These are phyloP conservation scores for Talaromyces sp. DNA, from an alignment of 2,329 filamentous ascomycete genomes.

Conservation along the genomic window DNA sequence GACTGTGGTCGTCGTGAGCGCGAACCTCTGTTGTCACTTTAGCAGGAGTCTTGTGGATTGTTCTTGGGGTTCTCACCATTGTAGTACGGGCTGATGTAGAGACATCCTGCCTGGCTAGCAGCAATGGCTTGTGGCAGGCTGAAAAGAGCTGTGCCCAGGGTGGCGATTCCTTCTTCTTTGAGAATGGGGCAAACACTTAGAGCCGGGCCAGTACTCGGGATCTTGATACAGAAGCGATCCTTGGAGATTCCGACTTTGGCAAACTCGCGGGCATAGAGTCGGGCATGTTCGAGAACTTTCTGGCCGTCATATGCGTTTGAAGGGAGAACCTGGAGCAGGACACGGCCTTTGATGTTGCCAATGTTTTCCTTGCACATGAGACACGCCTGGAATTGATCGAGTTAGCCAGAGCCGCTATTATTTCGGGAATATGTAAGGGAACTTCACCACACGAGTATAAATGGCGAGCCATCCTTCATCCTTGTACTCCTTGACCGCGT, in stretches of 20 bases:
- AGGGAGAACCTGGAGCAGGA: slow-evolving; percentile 46
- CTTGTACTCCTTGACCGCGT: slow-evolving; percentile 42
- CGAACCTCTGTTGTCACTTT: neutral
- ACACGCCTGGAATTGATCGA: slow-evolving; percentile 30
- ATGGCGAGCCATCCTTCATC: slow-evolving; percentile 45
- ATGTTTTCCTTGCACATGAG: slow-evolving; percentile 46
- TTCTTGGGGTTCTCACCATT: slow-evolving; percentile 32
- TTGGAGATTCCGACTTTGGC: slow-evolving; percentile 40
- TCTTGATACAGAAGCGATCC: slow-evolving; percentile 49
- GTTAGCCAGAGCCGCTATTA: neutral
- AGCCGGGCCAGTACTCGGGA: slow-evolving; percentile 46
- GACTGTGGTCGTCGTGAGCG: slow-evolving; percentile 40
- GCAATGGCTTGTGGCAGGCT: slow-evolving; percentile 47
- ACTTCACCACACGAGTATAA: slow-evolving; percentile 42
- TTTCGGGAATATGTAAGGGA: neutral
- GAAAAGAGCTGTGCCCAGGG: slow-evolving; percentile 46
- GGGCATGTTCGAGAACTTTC: slow-evolving; percentile 43
- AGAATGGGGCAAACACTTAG: slow-evolving; percentile 43
- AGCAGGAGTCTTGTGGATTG: too few species aligned
- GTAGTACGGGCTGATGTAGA: slow-evolving; percentile 49
- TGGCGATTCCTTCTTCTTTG: slow-evolving; percentile 41
- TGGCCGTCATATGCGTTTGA: slow-evolving; percentile 44
- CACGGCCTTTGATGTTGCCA: slow-evolving; percentile 42
- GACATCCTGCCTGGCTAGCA: slow-evolving; percentile 43
- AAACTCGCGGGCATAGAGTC: slow-evolving; percentile 45